Evolutionary conservation across 2,329 filamentous ascomycete species (phyloP).

Genomic region (Phaeosphaeriaceae sp.): DNA sequence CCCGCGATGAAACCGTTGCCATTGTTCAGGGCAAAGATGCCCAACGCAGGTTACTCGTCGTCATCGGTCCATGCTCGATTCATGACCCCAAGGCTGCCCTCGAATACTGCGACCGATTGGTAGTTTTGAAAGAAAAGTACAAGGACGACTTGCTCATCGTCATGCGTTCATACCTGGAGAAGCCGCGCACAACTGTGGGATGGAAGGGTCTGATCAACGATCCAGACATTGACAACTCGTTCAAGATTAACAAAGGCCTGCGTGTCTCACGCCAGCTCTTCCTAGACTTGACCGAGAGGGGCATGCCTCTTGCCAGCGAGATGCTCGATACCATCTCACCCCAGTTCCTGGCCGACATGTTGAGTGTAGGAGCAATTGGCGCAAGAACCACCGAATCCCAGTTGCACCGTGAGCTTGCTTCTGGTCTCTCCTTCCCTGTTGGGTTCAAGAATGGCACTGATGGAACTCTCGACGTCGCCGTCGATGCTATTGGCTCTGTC

Average conservation of each 20-base stretch:
- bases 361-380: slow-evolving; percentile 91
- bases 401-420: slow-evolving; percentile 91
- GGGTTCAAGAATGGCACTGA: slow-evolving; percentile 99
- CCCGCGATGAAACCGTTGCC: slow-evolving; percentile 65
- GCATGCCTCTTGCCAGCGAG: slow-evolving; percentile 96
- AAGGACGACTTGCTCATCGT: slow-evolving; percentile 89
- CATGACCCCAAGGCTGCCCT: slow-evolving; percentile 91
- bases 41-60: slow-evolving; percentile 69
- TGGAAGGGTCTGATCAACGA: slow-evolving; percentile 99
- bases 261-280: slow-evolving; percentile 87
- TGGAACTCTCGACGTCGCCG: slow-evolving; percentile 83
- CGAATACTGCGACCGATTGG: slow-evolving; percentile 86
- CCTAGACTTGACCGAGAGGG: slow-evolving; percentile 85
- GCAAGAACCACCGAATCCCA: slow-evolving; percentile 97
- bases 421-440: slow-evolving; percentile 93
- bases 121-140: slow-evolving; percentile 85
- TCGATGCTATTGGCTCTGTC: slow-evolving; percentile 94
- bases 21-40: slow-evolving; percentile 66
- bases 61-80: slow-evolving; percentile 95
- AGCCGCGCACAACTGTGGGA: slow-evolving; percentile 94
- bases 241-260: slow-evolving; percentile 98
- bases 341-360: slow-evolving; percentile 91
- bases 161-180: slow-evolving; percentile 98
- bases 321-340: slow-evolving; percentile 99
- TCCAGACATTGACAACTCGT: slow-evolving; percentile 96